phyloP scores from a whole-genome alignment of 306 rosid genomes.

The Lathyrus tuberosus region DNA sequence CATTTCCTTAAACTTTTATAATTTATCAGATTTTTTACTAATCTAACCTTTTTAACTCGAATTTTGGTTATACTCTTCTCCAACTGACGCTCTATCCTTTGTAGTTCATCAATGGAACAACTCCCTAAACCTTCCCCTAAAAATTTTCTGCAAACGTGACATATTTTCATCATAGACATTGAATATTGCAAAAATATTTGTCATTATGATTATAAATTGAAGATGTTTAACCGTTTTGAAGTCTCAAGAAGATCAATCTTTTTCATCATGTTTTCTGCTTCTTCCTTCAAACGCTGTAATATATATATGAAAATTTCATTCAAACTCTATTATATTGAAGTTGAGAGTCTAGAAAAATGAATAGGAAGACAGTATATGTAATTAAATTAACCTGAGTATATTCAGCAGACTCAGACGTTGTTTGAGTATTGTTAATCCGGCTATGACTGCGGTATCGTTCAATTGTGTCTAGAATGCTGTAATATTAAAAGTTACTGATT shows the following conservation, averaged over 20 bases:
- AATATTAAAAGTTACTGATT: neutral
- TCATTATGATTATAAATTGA: neutral
- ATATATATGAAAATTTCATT: constrained; percentile 13
- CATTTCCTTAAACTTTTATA: neutral
- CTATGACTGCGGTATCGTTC: neutral
- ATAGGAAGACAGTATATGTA: too few species aligned
- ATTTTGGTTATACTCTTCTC: constrained; percentile 61
- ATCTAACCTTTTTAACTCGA: constrained; percentile 68
- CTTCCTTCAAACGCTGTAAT: constrained; percentile 72
- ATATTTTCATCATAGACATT: neutral
- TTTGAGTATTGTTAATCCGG: neutral
- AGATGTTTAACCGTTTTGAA: constrained; percentile 61
- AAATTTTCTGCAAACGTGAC: constrained; percentile 50
- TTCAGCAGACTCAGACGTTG: neutral
- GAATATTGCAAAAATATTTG: neutral
- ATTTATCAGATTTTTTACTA: neutral
- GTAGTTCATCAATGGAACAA: constrained; percentile 69
- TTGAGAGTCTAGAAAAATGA: neutral
- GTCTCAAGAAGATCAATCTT: constrained; percentile 73
- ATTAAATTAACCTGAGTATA: neutral
- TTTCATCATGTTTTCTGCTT: constrained; percentile 65
- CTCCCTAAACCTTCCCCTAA: constrained; percentile 68
- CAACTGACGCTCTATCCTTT: constrained; percentile 65
- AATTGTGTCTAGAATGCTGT: neutral
- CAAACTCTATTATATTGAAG: neutral